Conservation (phyloP, 257 asterid species). For the Dorcoceras hygrometricum region DNA sequence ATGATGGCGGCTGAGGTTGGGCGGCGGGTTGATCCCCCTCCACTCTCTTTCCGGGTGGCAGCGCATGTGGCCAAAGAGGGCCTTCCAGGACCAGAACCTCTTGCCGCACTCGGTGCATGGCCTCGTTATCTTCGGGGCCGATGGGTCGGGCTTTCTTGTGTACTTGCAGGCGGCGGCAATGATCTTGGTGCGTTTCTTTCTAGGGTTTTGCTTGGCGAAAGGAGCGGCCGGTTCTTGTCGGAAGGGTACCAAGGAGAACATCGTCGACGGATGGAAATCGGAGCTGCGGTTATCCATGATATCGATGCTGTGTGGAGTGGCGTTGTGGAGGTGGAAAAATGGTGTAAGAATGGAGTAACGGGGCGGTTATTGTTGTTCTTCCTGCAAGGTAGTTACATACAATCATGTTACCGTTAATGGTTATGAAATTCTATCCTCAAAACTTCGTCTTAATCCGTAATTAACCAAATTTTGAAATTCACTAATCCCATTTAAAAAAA, state of each 20-base stretch:
- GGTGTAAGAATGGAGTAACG: background rate
- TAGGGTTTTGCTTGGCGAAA: conserved; percentile 33
- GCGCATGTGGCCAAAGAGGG: conserved; percentile 98
- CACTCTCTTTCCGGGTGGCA: conserved; percentile 96
- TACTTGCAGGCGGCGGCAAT: conserved; percentile 25
- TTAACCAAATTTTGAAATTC: background rate
- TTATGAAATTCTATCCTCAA: background rate
- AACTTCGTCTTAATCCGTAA: background rate
- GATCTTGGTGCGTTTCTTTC: conserved; percentile 51
- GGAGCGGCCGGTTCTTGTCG: background rate
- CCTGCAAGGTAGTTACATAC: background rate
- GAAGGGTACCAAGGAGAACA: background rate
- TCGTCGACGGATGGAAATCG: background rate
- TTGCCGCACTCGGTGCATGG: conserved; percentile 87
- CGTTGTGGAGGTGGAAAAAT: background rate
- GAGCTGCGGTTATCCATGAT: conserved; percentile 6
- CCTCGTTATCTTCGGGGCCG: conserved; percentile 53
- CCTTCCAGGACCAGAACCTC: conserved; percentile 77
- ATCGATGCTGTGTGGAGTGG: background rate
- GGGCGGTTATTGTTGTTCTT: background rate
- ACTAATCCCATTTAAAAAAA: background rate
- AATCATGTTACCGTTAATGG: background rate
- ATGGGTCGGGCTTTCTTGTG: conserved; percentile 43
- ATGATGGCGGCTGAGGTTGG: conserved; percentile 24
- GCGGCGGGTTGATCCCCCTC: conserved; percentile 88